Conservation (phyloP, 169 alveolate genomes). For the Haemoproteus tartakovskyi region DNA sequence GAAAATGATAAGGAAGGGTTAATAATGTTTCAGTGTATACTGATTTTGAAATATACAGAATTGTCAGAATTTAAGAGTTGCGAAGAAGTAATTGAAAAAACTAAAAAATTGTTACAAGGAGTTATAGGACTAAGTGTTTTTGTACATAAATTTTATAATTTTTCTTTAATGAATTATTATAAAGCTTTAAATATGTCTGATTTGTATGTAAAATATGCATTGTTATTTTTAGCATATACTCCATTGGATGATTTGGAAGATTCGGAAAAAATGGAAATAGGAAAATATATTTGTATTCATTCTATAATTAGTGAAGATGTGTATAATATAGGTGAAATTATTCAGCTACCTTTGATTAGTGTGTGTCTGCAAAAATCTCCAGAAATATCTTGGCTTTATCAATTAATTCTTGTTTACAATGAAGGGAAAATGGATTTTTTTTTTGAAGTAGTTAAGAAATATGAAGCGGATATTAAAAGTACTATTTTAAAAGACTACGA, state of each 20-base stretch:
- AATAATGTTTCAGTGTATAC: constrained; percentile 55
- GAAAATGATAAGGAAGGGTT: constrained; percentile 63
- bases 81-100: constrained; percentile 40
- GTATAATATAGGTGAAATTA: constrained; percentile 49
- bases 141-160: constrained; percentile 53
- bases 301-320: constrained; percentile 64
- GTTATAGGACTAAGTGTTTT: constrained; percentile 42
- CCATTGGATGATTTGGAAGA: constrained; percentile 55
- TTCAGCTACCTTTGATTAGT: constrained; percentile 37
- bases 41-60: constrained; percentile 26
- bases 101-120: constrained; percentile 50
- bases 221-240: constrained; percentile 53
- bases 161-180: constrained; percentile 53
- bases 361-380: constrained; percentile 31
- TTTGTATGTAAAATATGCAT: constrained; percentile 42
- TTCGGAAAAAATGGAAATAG: constrained; percentile 27
- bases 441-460: constrained; percentile 8
- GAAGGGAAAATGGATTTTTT: constrained; percentile 41
- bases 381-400: constrained; percentile 30
- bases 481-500: constrained; percentile 64
- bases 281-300: constrained; percentile 38
- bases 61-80: constrained; percentile 36
- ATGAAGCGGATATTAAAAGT: constrained; percentile 22
- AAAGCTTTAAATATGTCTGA: constrained; percentile 48
- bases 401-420: constrained; percentile 31